Conservation (phyloP, 306 rosid species). For the Fragaria ananassa region DNA sequence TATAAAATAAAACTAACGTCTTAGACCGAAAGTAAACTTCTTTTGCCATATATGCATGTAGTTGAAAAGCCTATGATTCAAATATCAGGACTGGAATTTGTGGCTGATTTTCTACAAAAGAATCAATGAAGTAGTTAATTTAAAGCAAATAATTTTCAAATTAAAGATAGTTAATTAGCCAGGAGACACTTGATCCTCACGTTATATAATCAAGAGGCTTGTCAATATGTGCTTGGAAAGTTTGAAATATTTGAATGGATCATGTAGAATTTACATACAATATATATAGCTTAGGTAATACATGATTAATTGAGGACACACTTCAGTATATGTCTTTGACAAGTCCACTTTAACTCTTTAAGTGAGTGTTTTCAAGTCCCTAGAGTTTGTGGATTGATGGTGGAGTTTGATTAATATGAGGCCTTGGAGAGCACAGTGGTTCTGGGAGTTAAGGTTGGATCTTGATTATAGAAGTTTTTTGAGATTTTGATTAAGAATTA, state of each 20-base stretch:
- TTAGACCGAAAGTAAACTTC: neutral
- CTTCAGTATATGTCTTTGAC: neutral
- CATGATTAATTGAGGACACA: neutral
- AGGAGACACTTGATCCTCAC: neutral
- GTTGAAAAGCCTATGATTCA: neutral
- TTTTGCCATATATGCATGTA: neutral
- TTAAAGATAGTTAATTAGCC: neutral
- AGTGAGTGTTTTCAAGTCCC: neutral
- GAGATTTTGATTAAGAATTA: too few species aligned
- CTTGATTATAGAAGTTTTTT: too few species aligned
- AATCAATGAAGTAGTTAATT: too few species aligned
- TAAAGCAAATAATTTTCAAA: neutral
- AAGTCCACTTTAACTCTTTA: neutral
- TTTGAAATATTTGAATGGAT: neutral
- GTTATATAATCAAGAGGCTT: neutral
- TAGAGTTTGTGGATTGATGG: too few species aligned
- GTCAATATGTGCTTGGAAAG: neutral
- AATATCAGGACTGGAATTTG: too few species aligned
- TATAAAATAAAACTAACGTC: neutral
- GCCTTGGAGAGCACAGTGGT: too few species aligned
- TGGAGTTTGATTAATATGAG: too few species aligned
- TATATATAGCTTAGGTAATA: neutral
- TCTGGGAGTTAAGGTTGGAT: too few species aligned
- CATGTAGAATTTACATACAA: neutral
- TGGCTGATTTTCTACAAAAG: too few species aligned